These are phyloP conservation scores for Margaritispora aquatica DNA, from an alignment of 495 filamentous ascomycete species.

Conservation along the genomic window DNA sequence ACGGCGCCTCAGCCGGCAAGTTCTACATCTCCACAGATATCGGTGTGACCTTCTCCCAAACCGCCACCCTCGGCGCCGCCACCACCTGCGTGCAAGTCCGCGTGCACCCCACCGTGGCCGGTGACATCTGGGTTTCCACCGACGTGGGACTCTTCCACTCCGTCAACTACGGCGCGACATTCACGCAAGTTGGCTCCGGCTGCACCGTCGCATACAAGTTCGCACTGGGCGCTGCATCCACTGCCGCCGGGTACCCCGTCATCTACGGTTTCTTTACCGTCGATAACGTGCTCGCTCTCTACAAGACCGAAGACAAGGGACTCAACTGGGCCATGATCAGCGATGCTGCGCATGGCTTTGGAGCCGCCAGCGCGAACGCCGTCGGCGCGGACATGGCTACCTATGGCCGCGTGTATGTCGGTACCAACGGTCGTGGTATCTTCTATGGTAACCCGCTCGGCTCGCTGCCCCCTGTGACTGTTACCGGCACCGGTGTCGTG, in stretches of 20 bases:
- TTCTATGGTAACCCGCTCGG: conserved; percentile 33
- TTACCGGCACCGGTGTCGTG: not conserved
- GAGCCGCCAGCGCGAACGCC: conserved; percentile 36
- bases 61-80: conserved; percentile 27
- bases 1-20: conserved; percentile 37
- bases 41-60: conserved; percentile 36
- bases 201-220: conserved; percentile 4
- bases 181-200: conserved; percentile 27
- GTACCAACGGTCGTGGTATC: conserved; percentile 53
- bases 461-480: not conserved
- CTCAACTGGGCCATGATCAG: conserved; percentile 45
- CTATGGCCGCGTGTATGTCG: conserved; percentile 48
- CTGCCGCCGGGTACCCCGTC: conserved; percentile 4
- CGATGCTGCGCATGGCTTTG: conserved; percentile 46
- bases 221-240: conserved; percentile 8
- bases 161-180: conserved; percentile 42
- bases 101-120: conserved; percentile 41
- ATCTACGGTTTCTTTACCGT: conserved; percentile 15
- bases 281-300: conserved; percentile 27
- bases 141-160: conserved; percentile 45
- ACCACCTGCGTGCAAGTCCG: conserved; percentile 38
- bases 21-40: conserved; percentile 26
- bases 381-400: conserved; percentile 43
- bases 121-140: conserved; percentile 48
- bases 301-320: conserved; percentile 44